Base-by-base conservation (phyloP, 2,329 filamentous ascomycete genomes). In the Samsoniella hepiali region DNA sequence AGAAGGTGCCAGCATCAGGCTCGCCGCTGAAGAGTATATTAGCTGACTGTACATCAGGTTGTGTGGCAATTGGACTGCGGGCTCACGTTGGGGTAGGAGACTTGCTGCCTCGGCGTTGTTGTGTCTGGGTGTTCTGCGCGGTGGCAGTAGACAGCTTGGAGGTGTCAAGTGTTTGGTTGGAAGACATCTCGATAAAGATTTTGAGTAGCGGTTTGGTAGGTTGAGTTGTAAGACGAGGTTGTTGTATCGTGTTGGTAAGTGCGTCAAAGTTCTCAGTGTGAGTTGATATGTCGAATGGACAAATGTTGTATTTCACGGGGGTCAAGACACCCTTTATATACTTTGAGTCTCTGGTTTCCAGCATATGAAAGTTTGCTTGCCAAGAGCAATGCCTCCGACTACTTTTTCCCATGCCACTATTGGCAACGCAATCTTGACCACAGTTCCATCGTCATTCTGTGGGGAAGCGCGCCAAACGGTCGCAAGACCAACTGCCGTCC, bases 371-470 rank as follows among this genome's bases (percentile, higher is more conserved):
- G 29, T 53, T 22, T 3, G 10, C 7, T 5, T 53, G 58, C 58
- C 58, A 60, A 60, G 58, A 54, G 38, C 36, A 36, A 44, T 34
- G 47, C 58, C 49, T 10, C 7, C 36, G 10, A 15, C 36, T 15
- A 17, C 22, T 22, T 15, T 10, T 27, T 17, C 38, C 27, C 17
- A 53, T 15, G 49, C 58, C 49, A 53, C 49, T 6, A 17, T n/a
- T 45, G 49, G 5, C 8, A 40, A 53, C 58, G 58, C 58, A 60
- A 44, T 32, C 36, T 38, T 13, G 5, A n/a, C 29, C 47, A 53
- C 13, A 10, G 10, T 22, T 22, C 15, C 15, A 53, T 53, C 58
- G 58, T 54, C 58, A 61, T 61, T n/a, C 29, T 61, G 58, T 54
- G 58, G 58, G 31, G 57, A 38, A 45, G 27, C 8, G 27, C 27